Conservation (phyloP, 441 rosid genomes). For the Arabidopsis lyrata region DNA sequence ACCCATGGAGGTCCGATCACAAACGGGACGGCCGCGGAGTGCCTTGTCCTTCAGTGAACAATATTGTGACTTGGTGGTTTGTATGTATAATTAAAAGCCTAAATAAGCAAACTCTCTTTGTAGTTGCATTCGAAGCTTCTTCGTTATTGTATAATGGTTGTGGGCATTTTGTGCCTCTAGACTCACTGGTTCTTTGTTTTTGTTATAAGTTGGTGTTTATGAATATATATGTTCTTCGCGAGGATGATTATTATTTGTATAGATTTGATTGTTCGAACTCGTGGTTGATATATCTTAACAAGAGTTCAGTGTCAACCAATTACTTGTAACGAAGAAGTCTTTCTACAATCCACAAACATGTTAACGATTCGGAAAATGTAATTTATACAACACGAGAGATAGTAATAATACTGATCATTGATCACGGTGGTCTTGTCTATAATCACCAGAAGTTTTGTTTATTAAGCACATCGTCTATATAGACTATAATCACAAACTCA, state of each 20-base stretch:
- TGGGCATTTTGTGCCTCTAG: conserved; percentile 14
- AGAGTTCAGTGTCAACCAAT: background rate
- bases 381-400: background rate
- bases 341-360: background rate
- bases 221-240: conserved; percentile 3
- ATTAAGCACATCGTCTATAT: background rate
- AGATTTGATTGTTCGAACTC: background rate
- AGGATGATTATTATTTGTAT: background rate
- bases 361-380: background rate
- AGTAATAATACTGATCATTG: background rate
- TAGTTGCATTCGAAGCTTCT: conserved; percentile 38
- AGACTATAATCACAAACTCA: background rate
- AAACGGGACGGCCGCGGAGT: conserved; percentile 39
- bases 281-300: background rate
- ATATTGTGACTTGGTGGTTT: background rate
- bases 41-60: conserved; percentile 46
- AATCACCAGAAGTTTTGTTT: background rate
- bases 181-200: conserved; percentile 8
- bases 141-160: conserved; percentile 27
- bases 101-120: conserved; percentile 23
- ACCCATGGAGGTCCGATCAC: conserved; percentile 39
- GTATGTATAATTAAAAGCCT: conserved; percentile 37
- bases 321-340: background rate
- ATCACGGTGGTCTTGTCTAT: background rate
- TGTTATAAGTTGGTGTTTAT: conserved; percentile 5